Base-by-base conservation (phyloP, 305 asterid species). In the Plantago coronopus region DNA sequence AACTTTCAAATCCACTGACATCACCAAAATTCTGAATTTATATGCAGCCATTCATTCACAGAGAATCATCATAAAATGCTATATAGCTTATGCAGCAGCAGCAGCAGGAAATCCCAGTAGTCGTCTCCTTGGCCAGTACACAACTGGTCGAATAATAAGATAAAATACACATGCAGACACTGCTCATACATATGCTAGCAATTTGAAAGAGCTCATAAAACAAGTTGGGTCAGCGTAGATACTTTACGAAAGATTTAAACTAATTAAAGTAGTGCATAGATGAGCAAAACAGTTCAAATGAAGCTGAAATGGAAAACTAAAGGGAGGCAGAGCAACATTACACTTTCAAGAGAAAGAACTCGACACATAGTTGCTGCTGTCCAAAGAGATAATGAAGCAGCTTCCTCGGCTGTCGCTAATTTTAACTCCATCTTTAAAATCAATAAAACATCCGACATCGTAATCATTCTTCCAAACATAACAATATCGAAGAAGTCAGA, bases 331-430 rank as follows among this genome's bases (percentile, higher is more conserved):
- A 12, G 27, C 43, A 48, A 45, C 66, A 62, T 80, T 86, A 91
- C 98, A 22, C 65, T 89, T 71, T 89, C 95, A 74, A 89, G 94
- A 66, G 98, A 83, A 80, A 91, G 97, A 72, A 81, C 85, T 63
- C 97, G 93, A 68, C 98, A 91, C 65, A 76, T 73, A 61, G 98
- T 76, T 69, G 94, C 82, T 10, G 86, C 80, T 70, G 98, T 81
- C 98, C 98, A 91, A 38, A 75, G 57, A 64, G 98, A 86, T 74
- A 91, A 79, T 57, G 94, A 78, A 77, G 59, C 77, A 75, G 98
- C 97, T 83, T 89, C 98, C 85, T 91, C 98, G 3, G 88, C 96
- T 73, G 76, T 73, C 61, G 88, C 89, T 70, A 91, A 69, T 72
- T 75, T 83, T 65, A 83, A 66, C 73, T 72, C 76, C 71, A 80